Evolutionary conservation across 441 rosid species (phyloP).

Genomic region (Arabidopsis lyrata): DNA sequence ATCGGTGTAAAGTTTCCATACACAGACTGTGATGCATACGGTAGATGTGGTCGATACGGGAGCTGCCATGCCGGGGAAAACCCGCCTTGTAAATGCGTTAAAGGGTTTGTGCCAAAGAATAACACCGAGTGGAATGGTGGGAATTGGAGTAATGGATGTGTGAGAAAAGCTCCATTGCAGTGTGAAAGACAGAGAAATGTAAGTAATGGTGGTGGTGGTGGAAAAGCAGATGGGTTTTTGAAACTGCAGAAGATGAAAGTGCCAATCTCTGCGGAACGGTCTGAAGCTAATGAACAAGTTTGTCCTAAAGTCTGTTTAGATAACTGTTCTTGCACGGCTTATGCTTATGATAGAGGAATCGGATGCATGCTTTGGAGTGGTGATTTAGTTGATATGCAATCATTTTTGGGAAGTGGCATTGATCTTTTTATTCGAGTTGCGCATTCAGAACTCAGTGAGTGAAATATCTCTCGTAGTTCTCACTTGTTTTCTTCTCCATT

Average conservation of each 20-base stretch:
- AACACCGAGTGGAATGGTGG: conserved; percentile 48
- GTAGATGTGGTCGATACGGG: conserved; percentile 51
- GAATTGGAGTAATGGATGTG: conserved; percentile 59
- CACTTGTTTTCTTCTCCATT: conserved; percentile 8
- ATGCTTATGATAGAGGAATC: conserved; percentile 51
- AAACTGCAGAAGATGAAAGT: conserved; percentile 47
- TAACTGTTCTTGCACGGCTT: conserved; percentile 66
- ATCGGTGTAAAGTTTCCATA: conserved; percentile 15
- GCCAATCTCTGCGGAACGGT: conserved; percentile 48
- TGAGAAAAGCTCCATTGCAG: conserved; percentile 40
- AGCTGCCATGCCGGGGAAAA: conserved; percentile 31
- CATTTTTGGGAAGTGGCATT: conserved; percentile 45
- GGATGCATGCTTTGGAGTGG: conserved; percentile 62
- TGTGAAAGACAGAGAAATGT: conserved; percentile 43
- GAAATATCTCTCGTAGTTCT: background rate
- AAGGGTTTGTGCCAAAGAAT: conserved; percentile 53
- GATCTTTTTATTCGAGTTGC: conserved; percentile 52
- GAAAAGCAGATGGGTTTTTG: conserved; percentile 51
- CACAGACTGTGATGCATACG: conserved; percentile 50
- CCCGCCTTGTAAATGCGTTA: conserved; percentile 56
- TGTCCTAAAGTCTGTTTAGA: conserved; percentile 47
- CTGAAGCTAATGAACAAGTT: conserved; percentile 31
- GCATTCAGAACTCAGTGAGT: conserved; percentile 55
- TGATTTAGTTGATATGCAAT: conserved; percentile 50
- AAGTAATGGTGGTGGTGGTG: conserved; percentile 27